Evolutionary conservation across 2,329 filamentous ascomycete species (phyloP).

Genomic region (Penicillium sp.): DNA sequence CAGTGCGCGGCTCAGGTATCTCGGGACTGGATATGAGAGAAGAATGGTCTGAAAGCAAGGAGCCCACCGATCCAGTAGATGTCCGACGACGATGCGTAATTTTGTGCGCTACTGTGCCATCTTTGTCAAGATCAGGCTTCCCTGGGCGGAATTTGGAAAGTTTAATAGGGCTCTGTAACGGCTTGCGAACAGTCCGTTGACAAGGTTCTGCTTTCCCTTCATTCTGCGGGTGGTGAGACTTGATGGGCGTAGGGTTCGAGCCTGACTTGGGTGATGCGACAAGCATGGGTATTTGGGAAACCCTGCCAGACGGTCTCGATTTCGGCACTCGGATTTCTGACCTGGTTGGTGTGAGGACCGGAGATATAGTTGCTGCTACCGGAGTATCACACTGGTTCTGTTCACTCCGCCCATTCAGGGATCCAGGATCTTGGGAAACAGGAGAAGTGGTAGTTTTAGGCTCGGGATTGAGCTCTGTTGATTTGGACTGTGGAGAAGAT

Average conservation of each 20-base stretch:
- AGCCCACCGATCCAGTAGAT: slow-evolving; percentile 34
- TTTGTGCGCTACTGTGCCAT: slow-evolving; percentile 11
- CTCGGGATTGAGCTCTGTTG: neutral
- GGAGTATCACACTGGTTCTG: neutral
- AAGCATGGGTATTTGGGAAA: slow-evolving; percentile 6
- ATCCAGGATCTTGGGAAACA: neutral
- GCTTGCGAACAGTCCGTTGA: slow-evolving; percentile 22
- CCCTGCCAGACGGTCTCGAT: neutral
- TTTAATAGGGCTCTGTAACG: slow-evolving; percentile 37
- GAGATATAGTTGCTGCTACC: neutral
- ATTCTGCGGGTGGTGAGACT: neutral
- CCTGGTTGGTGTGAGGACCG: neutral
- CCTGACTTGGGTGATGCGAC: slow-evolving; percentile 1
- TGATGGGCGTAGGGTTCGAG: neutral
- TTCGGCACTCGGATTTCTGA: neutral
- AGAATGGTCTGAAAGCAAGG: slow-evolving; percentile 33
- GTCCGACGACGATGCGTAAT: slow-evolving; percentile 22
- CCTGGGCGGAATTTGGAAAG: slow-evolving; percentile 28
- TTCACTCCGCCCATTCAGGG: neutral
- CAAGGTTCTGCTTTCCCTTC: slow-evolving; percentile 10
- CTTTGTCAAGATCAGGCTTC: slow-evolving; percentile 23
- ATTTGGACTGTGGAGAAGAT: neutral
- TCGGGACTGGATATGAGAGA: slow-evolving; percentile 35
- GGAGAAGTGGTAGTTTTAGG: neutral
- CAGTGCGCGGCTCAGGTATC: slow-evolving; percentile 26